Evolutionary conservation across 345 rosid species (phyloP).

Genomic region (Geranium rotundifolium): DNA sequence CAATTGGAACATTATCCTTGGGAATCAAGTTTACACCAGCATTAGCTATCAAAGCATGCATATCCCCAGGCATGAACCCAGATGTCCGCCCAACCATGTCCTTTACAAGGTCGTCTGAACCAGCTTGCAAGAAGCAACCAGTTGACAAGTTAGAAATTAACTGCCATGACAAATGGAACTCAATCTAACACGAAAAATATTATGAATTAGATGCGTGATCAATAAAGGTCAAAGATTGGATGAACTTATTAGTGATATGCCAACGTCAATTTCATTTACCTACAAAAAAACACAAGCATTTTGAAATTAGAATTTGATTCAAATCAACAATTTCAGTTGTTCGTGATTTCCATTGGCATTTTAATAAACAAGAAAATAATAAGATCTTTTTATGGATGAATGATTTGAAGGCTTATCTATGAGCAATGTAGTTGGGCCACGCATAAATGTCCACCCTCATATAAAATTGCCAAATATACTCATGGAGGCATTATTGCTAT

Average conservation of each 20-base stretch:
- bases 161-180: not conserved
- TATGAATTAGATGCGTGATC: no score
- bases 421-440: not conserved
- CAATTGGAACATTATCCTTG: slow-evolving; percentile 25
- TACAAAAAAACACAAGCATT: no score
- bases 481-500: not conserved
- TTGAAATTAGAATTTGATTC: no score
- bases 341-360: not conserved
- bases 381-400: not conserved
- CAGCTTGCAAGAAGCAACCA: slow-evolving; percentile 39
- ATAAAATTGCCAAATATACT: not conserved
- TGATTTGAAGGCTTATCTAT: slow-evolving; percentile 1
- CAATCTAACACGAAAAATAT: not conserved
- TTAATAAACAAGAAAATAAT: slow-evolving; percentile 1
- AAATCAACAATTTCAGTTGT: not conserved
- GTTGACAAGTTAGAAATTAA: slow-evolving; percentile 15
- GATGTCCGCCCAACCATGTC: slow-evolving; percentile 84
- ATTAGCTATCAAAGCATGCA: slow-evolving; percentile 80
- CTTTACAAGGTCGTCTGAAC: slow-evolving; percentile 52
- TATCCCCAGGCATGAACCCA: slow-evolving; percentile 86
- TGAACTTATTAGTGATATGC: no score
- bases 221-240: no score
- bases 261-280: no score
- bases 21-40: slow-evolving; percentile 58
- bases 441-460: not conserved